These are phyloP conservation scores for Scedosporium minutisporum DNA, from an alignment of 2,329 filamentous ascomycete species.

Conservation along the genomic window DNA sequence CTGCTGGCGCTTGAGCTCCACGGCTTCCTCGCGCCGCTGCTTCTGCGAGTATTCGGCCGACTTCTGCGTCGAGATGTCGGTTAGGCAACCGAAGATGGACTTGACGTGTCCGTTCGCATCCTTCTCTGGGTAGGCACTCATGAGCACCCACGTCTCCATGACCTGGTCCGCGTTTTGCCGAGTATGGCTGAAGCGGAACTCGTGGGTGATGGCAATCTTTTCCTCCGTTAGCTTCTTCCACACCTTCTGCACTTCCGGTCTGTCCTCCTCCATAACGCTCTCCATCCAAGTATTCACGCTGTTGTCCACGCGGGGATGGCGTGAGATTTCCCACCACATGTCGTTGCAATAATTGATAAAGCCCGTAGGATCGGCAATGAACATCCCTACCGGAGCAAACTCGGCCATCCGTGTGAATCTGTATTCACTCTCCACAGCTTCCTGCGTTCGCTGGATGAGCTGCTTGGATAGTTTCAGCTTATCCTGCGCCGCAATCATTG, in stretches of 20 bases:
- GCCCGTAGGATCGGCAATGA: conserved; percentile 66
- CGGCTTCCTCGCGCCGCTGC: conserved; percentile 67
- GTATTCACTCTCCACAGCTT: conserved; percentile 59
- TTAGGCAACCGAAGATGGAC: conserved; percentile 71
- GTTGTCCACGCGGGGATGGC: conserved; percentile 49
- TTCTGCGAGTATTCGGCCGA: conserved; percentile 74
- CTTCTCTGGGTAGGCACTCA: conserved; percentile 67
- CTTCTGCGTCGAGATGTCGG: conserved; percentile 79
- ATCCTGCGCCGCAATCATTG: conserved; percentile 64
- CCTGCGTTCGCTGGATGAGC: conserved; percentile 53
- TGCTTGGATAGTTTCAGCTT: conserved; percentile 69
- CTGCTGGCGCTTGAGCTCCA: conserved; percentile 66
- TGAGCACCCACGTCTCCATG: conserved; percentile 66
- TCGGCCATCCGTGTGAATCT: conserved; percentile 79
- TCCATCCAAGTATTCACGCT: conserved; percentile 62
- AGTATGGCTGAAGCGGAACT: conserved; percentile 65
- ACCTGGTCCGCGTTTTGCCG: conserved; percentile 31
- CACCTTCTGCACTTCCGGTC: conserved; percentile 43
- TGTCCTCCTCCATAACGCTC: conserved; percentile 59
- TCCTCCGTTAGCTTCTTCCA: conserved; percentile 55
- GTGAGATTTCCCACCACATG: conserved; percentile 64
- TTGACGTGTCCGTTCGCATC: conserved; percentile 55
- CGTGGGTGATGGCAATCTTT: conserved; percentile 55
- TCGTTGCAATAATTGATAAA: conserved; percentile 74
- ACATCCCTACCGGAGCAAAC: conserved; percentile 74